A percentile compares a stretch with the other conserved stretches of the same genome.
phyloP scores from a whole-genome alignment of 495 filamentous ascomycete species.

The Neurospora sp. region DNA sequence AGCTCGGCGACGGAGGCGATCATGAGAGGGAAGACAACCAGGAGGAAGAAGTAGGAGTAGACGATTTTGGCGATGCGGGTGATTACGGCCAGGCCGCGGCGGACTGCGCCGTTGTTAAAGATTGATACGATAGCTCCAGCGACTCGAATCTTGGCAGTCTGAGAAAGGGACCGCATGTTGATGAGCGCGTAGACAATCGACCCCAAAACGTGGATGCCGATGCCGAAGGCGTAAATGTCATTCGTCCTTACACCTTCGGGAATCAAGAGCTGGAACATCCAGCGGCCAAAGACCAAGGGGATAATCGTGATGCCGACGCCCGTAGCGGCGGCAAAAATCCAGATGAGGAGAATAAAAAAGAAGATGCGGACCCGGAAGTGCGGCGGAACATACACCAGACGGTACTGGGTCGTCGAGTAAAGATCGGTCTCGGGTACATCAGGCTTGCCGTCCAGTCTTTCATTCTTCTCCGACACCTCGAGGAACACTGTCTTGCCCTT shows the following conservation, averaged over 20 bases:
- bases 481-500: slow-evolving; percentile 75
- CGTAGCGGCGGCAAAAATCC: slow-evolving; percentile 87
- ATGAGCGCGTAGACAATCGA: slow-evolving; percentile 47
- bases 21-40: slow-evolving; percentile 70
- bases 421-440: slow-evolving; percentile 48
- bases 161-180: slow-evolving; percentile 39
- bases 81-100: slow-evolving; percentile 12
- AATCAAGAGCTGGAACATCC: slow-evolving; percentile 57
- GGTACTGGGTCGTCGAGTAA: slow-evolving; percentile 62
- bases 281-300: slow-evolving; percentile 75
- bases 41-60: slow-evolving; percentile 65
- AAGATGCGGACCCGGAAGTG: slow-evolving; percentile 71
- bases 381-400: slow-evolving; percentile 82
- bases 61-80: slow-evolving; percentile 37
- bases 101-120: slow-evolving; percentile 25
- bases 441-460: slow-evolving; percentile 45
- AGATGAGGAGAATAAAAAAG: slow-evolving; percentile 80
- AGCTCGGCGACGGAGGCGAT: slow-evolving; percentile 76
- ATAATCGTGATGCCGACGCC: slow-evolving; percentile 80
- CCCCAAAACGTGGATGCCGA: slow-evolving; percentile 72
- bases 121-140: slow-evolving; percentile 15
- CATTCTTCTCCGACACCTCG: slow-evolving; percentile 63
- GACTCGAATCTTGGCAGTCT: slow-evolving; percentile 21
- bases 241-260: slow-evolving; percentile 64
- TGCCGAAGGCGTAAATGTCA: slow-evolving; percentile 92